Base-by-base conservation (phyloP, 1,139 yeast genomes). In the Geotrichum cucujoidarum region DNA sequence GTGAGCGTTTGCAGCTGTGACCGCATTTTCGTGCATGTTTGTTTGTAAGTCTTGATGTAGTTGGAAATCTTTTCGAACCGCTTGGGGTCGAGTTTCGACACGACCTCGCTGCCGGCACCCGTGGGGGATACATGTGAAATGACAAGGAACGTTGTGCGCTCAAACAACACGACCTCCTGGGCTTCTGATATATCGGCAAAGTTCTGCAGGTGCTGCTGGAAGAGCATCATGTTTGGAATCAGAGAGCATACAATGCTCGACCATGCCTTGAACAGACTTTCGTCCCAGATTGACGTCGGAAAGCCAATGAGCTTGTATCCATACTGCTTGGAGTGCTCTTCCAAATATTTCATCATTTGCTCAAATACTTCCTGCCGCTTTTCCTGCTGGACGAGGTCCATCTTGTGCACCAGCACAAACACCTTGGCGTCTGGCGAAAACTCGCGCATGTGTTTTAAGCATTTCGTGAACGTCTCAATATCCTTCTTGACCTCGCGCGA, bases 211-310 rank as follows among this genome's bases (percentile, higher is more conserved):
- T 87, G 86, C 53, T 78, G 78, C 65, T 90, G 92, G 63, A 89
- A 86, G 16, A 80, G 68, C 44, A 80, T 76, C 79, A 92, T 90
- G 63, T 94, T 92, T 8, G 98, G 97, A 52, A 92, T 90, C 57
- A 92, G 74, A 2, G 97, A 85, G 62, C 97, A 89, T 32, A 92
- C 97, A 53, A 92, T 92, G 48, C 83, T 86, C 3, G 96, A 86
- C 99, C 99, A 92, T 0, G 98, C 98, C 65, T 85, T 87, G 67
- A 90, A 92, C 54, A 92, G 73, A 61, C 95, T 82, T 66, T 92
- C 98, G 67, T 92, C 97, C 98, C 98, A 92, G 52, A 92, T 92
- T 3, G 96, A 86, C 0, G 98, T 92, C 5, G 97, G 92, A 63
- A 89, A 90, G 7, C 97, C 97, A n/a, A 78, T 77, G 39, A 89